These are phyloP conservation scores for Osmanthus fragrans DNA, from an alignment of 257 asterid species.

Conservation along the genomic window DNA sequence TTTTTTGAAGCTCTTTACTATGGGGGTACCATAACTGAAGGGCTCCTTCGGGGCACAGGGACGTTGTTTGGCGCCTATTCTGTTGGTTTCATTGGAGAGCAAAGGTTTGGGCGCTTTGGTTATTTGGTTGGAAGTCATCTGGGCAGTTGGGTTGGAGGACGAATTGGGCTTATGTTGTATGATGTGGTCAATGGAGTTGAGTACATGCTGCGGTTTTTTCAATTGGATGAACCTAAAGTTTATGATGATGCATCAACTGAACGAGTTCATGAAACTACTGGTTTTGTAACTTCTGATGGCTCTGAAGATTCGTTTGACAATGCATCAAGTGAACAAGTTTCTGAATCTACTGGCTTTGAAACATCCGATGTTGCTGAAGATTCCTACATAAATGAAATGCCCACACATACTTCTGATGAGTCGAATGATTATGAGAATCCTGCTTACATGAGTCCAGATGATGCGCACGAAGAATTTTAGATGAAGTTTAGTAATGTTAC, in stretches of 20 bases:
- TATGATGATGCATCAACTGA: constrained; percentile 26
- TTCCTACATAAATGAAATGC: constrained; percentile 22
- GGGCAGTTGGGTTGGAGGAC: constrained; percentile 97
- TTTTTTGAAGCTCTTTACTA: constrained; percentile 85
- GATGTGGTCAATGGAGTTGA: constrained; percentile 78
- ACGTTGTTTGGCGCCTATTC: constrained; percentile 77
- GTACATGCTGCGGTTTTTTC: constrained; percentile 43
- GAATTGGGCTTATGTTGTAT: constrained; percentile 86
- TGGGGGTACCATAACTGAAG: constrained; percentile 87
- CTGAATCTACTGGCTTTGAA: constrained; percentile 25
- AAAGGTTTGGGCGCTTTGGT: constrained; percentile 81
- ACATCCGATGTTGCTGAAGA: constrained; percentile 28
- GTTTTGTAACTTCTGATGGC: constrained; percentile 26
- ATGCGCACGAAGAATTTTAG: constrained; percentile 60
- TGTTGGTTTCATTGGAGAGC: constrained; percentile 74
- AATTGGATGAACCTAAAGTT: constrained; percentile 37
- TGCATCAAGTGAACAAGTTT: constrained; percentile 19
- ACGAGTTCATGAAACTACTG: constrained; percentile 23
- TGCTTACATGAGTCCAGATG: constrained; percentile 38
- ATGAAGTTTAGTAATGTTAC: constrained; percentile 23
- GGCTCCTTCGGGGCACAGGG: constrained; percentile 85
- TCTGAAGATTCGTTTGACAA: constrained; percentile 17
- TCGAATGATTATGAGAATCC: constrained; percentile 42
- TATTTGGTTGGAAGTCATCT: constrained; percentile 84
- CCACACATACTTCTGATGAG: constrained; percentile 36